Percentiles rank a stretch among this genome's conserved stretches.
Evolutionary conservation across 2,329 filamentous ascomycete species (phyloP).

Genomic region (Monosporascus sp.): DNA sequence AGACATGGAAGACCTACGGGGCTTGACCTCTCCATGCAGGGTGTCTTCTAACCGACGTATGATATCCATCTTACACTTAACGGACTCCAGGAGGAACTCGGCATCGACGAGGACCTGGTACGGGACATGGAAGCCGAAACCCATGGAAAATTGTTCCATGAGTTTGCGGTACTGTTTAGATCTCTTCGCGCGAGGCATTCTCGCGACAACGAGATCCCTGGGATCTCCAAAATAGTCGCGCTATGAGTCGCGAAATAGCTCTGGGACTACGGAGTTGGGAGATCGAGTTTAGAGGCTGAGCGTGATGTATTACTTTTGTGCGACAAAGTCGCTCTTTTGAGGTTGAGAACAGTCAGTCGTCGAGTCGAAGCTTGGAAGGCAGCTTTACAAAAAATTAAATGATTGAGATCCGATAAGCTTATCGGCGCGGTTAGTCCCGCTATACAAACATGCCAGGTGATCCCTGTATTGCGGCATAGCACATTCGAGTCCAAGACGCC

Average conservation of each 20-base stretch:
- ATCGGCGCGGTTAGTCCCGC: neutral
- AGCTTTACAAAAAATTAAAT: neutral
- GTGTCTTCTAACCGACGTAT: conserved; percentile 70
- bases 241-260: no score
- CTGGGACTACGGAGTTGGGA: neutral
- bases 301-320: no score
- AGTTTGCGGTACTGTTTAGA: conserved; percentile 82
- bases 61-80: conserved; percentile 87
- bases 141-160: conserved; percentile 84
- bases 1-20: conserved; percentile 47
- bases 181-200: conserved; percentile 47
- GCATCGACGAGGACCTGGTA: conserved; percentile 91
- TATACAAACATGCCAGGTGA: neutral
- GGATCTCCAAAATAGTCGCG: neutral
- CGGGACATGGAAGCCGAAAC: conserved; percentile 86
- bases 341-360: neutral
- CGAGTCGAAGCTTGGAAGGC: neutral
- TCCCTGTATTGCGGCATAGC: neutral
- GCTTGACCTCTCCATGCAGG: conserved; percentile 81
- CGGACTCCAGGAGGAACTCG: conserved; percentile 75
- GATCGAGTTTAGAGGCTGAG: neutral
- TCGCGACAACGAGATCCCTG: conserved; percentile 5
- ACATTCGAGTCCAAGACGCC: neutral
- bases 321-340: neutral
- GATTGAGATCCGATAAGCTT: neutral